Percentiles rank a stretch among this genome's conserved stretches.
phyloP scores from a whole-genome alignment of 2,329 filamentous ascomycete genomes.

The Penicillium paneum region DNA sequence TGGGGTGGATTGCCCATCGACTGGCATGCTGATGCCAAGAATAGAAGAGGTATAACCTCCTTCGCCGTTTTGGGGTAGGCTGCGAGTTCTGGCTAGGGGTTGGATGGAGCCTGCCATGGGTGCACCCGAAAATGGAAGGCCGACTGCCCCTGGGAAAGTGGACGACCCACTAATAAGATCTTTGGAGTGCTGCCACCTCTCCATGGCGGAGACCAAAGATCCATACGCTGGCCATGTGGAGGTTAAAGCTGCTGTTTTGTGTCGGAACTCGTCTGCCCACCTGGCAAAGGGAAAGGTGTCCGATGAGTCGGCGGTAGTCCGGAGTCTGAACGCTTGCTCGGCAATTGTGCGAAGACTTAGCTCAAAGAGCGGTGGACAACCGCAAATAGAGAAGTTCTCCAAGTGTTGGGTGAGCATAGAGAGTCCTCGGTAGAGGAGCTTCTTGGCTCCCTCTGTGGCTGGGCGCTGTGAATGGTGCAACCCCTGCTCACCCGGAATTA shows the following conservation, averaged over 20 bases:
- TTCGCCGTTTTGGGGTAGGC: constrained; percentile 16
- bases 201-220: constrained; percentile 30
- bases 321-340: constrained; percentile 33
- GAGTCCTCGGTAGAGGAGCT: constrained; percentile 36
- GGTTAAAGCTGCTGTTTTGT: constrained; percentile 27
- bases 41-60: constrained; percentile 28
- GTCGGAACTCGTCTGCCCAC: constrained; percentile 35
- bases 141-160: constrained; percentile 6
- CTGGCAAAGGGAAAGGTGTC: constrained; percentile 35
- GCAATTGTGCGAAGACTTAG: constrained; percentile 35
- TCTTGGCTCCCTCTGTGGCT: constrained; percentile 36
- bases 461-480: constrained; percentile 33
- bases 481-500: constrained; percentile 32
- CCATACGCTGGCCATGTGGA: constrained; percentile 36
- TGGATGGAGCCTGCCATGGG: constrained; percentile 10
- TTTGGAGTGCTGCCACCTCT: constrained; percentile 27
- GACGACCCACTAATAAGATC: constrained; percentile 11
- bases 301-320: constrained; percentile 26
- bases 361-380: constrained; percentile 40
- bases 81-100: constrained; percentile 7
- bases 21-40: constrained; percentile 33
- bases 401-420: constrained; percentile 36
- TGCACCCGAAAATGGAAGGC: background rate
- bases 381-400: constrained; percentile 38
- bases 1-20: constrained; percentile 32